Base-by-base conservation (phyloP, 2,329 filamentous ascomycete genomes). In the Phaeosphaeria sp. region DNA sequence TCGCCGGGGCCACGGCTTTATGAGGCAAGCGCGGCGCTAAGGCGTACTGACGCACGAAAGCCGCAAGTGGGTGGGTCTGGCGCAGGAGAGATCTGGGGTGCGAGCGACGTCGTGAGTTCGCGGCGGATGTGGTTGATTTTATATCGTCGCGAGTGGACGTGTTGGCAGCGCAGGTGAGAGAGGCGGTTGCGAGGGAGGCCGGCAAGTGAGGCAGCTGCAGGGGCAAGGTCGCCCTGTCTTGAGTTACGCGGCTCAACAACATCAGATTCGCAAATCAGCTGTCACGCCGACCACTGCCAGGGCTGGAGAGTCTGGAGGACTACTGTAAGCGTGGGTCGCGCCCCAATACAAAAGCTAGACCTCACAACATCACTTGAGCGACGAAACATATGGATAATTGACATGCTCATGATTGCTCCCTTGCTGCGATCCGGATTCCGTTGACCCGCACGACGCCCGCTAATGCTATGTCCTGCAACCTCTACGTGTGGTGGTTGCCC, bases 1-100 rank as follows among this genome's bases (percentile, higher is more conserved):
- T 74, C 72, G 65, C 67, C 69, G 53, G 63, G 67, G 67, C 66
- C 64, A 67, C 65, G 64, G 59, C 63, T 66, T 60, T 63, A 64
- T 68, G 63, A 64, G 71, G 63, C 67, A 68, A 69, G 64, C 65
- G 66, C 57, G 60, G 58, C 71, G 71, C 72, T 72, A 72, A 50
- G 22, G 39, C 45, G 47, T 61, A 51, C 57, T 50, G 57, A 53
- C 54, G 56, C 56, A 61, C 53, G 55, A 53, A 55, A 53, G 62
- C 60, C 58, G 68, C 61, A 67, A 36, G 30, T 6, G 30, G 11
- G 30, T 36, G 30, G 30, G 30, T 36, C 30, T 6, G 11, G 8
- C 11, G 30, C 30, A 36, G 30, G 3, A 36, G 30, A 36, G 30
- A 36, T 36, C 30, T 36, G 30, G 30, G 30, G 30, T 36, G 30